Base-by-base conservation (phyloP, 768 basidiomycete species). In the Filobasidium floriforme region DNA sequence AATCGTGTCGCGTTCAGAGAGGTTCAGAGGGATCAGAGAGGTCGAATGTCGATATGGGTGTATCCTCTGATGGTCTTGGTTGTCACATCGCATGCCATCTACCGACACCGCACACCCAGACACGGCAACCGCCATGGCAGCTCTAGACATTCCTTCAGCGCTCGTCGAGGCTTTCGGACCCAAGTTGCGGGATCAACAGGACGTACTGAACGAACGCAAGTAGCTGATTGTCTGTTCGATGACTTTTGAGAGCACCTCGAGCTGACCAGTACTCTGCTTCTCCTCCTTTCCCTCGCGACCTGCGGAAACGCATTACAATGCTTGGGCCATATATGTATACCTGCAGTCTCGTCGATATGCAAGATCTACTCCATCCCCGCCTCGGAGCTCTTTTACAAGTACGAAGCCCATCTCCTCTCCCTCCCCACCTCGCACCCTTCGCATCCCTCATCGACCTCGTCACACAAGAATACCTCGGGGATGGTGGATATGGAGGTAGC, bases 391-490 rank as follows among this genome's bases (percentile, higher is more conserved):
- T 80, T 73, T 71, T 82, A 75, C 77, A 79, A 81, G 66, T 82
- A 81, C 78, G 80, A 83, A 70, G 80, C 81, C 3, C 80, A 80
- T 67, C 66, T 78, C 24, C 68, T 80, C 44, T 75, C 76, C 26
- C 61, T 60, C 46, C 63, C 49, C 59, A 63, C 57, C 32, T 60
- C 46, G 52, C 59, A 60, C 29, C 54, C 66, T 59, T 64, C 61
- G 55, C 65, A n/a, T 10, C 59, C 37, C 46, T 41, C 44, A 2
- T 19, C 15, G 22, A 68, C 71, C 6, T 71, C 75, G 43, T 73
- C 71, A 37, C 18, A 72, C 44, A 73, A 73, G 62, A 60, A 73
- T 14, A 65, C 73, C 1, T 59, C 28, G 3, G 43, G 66, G 55
- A 19, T 62, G 29, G 15, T 71, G 79, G 59, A 77, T 70, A 15